Evolutionary conservation across 441 rosid species (phyloP).

Genomic region (Adansonia rubrostipa): DNA sequence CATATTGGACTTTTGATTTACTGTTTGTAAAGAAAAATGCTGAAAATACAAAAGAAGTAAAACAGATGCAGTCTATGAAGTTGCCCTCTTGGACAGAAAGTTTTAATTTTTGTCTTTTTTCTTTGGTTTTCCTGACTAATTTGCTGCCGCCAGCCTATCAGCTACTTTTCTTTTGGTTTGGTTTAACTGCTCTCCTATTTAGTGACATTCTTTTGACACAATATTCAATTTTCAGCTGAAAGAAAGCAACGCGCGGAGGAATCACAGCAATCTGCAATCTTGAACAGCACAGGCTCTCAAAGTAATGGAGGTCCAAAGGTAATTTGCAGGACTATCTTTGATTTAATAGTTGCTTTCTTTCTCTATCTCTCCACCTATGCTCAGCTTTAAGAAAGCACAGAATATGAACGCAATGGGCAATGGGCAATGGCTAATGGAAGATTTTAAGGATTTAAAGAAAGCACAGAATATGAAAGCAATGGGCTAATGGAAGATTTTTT

Average conservation of each 20-base stretch:
- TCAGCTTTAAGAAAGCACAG: too few relatives aligned
- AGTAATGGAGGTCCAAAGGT: constrained; percentile 61
- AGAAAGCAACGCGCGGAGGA: constrained; percentile 76
- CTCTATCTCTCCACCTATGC: neutral
- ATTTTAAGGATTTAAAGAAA: too few relatives aligned
- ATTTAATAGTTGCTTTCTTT: neutral
- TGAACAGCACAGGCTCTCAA: constrained; percentile 63
- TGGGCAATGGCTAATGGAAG: too few relatives aligned
- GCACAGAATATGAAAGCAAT: too few relatives aligned
- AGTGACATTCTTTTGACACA: constrained; percentile 19
- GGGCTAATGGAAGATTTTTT: too few relatives aligned
- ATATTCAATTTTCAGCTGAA: constrained; percentile 61
- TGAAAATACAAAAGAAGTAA: neutral
- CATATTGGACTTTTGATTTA: neutral
- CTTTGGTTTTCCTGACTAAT: neutral
- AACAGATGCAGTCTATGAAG: neutral
- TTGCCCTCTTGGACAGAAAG: neutral
- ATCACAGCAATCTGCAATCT: constrained; percentile 51
- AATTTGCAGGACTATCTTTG: constrained; percentile 33
- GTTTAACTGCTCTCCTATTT: neutral
- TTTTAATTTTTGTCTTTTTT: neutral
- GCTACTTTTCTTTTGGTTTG: neutral
- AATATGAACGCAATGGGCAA: too few relatives aligned
- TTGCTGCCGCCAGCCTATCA: neutral
- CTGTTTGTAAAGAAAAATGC: constrained; percentile 1